Base-by-base conservation (phyloP, 441 rosid genomes). In the Pelargonium citronellum region DNA sequence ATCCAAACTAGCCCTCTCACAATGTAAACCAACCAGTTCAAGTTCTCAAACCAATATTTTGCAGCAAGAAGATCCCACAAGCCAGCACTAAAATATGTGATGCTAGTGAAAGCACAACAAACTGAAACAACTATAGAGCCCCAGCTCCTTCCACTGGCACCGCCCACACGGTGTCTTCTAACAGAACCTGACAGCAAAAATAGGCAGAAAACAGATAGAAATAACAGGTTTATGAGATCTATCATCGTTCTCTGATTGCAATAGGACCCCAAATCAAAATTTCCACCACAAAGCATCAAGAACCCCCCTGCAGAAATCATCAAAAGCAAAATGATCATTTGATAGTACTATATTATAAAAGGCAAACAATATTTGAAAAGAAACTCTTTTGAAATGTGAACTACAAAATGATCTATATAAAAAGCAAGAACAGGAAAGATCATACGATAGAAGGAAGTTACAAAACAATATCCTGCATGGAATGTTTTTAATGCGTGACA, bases 1-100 rank as follows among this genome's bases (percentile, higher is more conserved):
- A 80, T 49, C 96, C 96, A 91, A 73, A 77, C 70, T 19, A 84
- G 47, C 67, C 90, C 92, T 84, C 91, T 81, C 27, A 81, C 73
- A 63, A 85, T 60, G 77, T 71, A 72, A 78, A 73, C 64, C 73
- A 77, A 71, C 87, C 82, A 82, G 7, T 39, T 63, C 44, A 68
- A 55, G 19, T 73, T 61, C 66, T 55, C 64, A 19, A 75, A 44
- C 22, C 61, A 68, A 13, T 53, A 60, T 19, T 30, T 65, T 71
- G 67, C 65, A 6, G 67, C 57, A 74, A 74, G 19, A 9, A 86
- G 77, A 69, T 65, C 72, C 83, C 80, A 82, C 20, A 86, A 74
- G 37, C 88, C 86, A 70, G 39, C 41, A 73, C 81, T 68, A 34
- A 84, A n/a, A 65, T 73, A 77, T 11, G 68, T 17, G 69, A 86